phyloP scores from a whole-genome alignment of 345 rosid genomes.

The Linum tenue region DNA sequence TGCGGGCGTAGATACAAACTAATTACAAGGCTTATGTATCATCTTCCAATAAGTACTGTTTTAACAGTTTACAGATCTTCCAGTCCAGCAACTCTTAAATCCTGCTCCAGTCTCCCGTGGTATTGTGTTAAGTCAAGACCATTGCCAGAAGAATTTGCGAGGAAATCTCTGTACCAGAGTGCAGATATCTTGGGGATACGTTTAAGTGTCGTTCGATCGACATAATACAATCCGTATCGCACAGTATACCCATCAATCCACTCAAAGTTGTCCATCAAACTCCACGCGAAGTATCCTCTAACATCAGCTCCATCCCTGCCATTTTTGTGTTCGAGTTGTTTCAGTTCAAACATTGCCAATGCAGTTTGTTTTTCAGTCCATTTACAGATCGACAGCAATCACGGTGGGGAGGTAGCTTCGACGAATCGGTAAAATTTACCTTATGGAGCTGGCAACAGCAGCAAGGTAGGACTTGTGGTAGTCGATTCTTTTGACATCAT shows the following conservation, averaged over 20 bases:
- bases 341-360: too few species aligned
- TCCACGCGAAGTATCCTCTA: slow-evolving; percentile 35
- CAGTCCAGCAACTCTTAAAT: too few species aligned
- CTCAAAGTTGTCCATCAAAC: slow-evolving; percentile 35
- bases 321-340: too few species aligned
- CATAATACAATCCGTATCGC: slow-evolving; percentile 21
- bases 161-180: slow-evolving; percentile 32
- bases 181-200: slow-evolving; percentile 35
- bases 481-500: slow-evolving; percentile 23
- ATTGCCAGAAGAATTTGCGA: not conserved
- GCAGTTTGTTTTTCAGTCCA: too few species aligned
- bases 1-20: too few species aligned
- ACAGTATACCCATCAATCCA: slow-evolving; percentile 27
- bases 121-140: not conserved
- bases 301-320: slow-evolving; percentile 38
- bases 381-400: too few species aligned
- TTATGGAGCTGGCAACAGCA: slow-evolving; percentile 29
- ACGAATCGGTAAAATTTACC: slow-evolving; percentile 8
- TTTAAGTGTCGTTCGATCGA: slow-evolving; percentile 23
- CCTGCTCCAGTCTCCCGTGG: not conserved
- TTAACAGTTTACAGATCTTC: too few species aligned
- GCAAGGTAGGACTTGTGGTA: slow-evolving; percentile 23
- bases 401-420: too few species aligned
- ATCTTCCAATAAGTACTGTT: too few species aligned
- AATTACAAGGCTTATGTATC: too few species aligned